A percentile compares a stretch with the other conserved stretches of the same genome.
These are phyloP conservation scores for Draba incana DNA, from an alignment of 345 rosid genomes.

Conservation along the genomic window DNA sequence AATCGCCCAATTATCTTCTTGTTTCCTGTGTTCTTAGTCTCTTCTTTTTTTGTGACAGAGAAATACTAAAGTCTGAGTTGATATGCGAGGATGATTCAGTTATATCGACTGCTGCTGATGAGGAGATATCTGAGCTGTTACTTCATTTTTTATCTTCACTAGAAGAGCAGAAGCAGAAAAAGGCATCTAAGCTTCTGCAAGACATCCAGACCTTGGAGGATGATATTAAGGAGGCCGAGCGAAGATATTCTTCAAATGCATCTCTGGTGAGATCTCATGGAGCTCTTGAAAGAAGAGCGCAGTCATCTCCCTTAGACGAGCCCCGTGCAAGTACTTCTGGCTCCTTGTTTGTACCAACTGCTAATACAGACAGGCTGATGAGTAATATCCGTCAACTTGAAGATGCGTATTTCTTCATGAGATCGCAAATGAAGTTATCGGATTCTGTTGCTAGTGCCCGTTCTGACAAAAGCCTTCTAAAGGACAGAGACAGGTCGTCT, in stretches of 20 bases:
- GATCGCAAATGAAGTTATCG: constrained; percentile 53
- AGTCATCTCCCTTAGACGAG: constrained; percentile 30
- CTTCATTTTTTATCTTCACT: constrained; percentile 63
- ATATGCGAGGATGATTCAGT: constrained; percentile 44
- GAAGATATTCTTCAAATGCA: constrained; percentile 46
- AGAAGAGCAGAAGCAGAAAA: constrained; percentile 65
- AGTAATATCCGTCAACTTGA: constrained; percentile 69
- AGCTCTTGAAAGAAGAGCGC: constrained; percentile 37
- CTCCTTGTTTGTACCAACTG: constrained; percentile 43
- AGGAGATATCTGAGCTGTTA: constrained; percentile 62
- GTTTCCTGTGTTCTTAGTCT: constrained; percentile 28
- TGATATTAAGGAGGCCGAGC: constrained; percentile 72
- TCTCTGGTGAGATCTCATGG: constrained; percentile 41
- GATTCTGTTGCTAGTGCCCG: constrained; percentile 42
- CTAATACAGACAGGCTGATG: constrained; percentile 54
- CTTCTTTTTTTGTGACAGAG: constrained; percentile 54
- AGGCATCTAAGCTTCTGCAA: constrained; percentile 59
- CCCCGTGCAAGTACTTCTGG: constrained; percentile 40
- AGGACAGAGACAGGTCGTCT: constrained; percentile 42
- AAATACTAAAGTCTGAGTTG: constrained; percentile 77
- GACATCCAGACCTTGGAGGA: constrained; percentile 63
- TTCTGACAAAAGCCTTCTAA: constrained; percentile 51
- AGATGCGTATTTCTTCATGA: constrained; percentile 76
- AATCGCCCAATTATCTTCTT: constrained; percentile 14
- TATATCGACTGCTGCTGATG: constrained; percentile 47